A percentile compares a stretch with the other conserved stretches of the same genome.
Evolutionary conservation across 495 filamentous ascomycete species (phyloP).

Genomic region (Oidiodendron maius): DNA sequence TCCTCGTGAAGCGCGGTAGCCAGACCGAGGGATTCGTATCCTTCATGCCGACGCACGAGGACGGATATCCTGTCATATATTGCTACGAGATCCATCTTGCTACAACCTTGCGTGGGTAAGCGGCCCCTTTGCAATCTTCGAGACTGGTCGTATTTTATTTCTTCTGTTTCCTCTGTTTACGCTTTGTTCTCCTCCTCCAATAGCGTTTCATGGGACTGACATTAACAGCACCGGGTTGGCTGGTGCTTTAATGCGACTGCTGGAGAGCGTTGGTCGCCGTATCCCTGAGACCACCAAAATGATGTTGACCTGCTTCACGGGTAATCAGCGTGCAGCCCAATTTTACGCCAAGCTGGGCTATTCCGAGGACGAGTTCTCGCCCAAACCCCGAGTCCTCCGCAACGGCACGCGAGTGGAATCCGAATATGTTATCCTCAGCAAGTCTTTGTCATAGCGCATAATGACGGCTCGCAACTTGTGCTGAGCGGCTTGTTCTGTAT

Average conservation of each 20-base stretch:
- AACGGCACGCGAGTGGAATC: slow-evolving; percentile 57
- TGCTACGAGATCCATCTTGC: slow-evolving; percentile 84
- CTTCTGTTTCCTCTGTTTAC: neutral
- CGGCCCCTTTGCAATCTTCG: neutral
- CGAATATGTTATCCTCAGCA: slow-evolving; percentile 71
- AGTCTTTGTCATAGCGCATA: slow-evolving; percentile 39
- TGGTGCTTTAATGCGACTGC: slow-evolving; percentile 35
- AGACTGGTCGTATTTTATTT: neutral
- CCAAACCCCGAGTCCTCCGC: slow-evolving; percentile 52
- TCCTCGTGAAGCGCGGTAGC: slow-evolving; percentile 42
- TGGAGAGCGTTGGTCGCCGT: slow-evolving; percentile 34
- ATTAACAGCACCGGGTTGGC: slow-evolving; percentile 41
- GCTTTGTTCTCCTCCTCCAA: neutral
- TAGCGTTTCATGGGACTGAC: slow-evolving; percentile 5
- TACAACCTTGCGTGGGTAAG: slow-evolving; percentile 43
- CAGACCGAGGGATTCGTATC: slow-evolving; percentile 63
- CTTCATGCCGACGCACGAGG: slow-evolving; percentile 80
- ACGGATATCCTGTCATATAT: slow-evolving; percentile 67
- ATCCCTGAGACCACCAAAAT: slow-evolving; percentile 56
- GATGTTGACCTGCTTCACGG: slow-evolving; percentile 80
- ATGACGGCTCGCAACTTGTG: too few species aligned
- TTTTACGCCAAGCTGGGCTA: slow-evolving; percentile 73
- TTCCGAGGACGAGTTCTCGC: slow-evolving; percentile 59
- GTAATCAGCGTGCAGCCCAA: slow-evolving; percentile 50
- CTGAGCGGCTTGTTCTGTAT: too few species aligned